Percentiles rank a stretch among this genome's conserved stretches.
These are phyloP conservation scores for Plasmopara viticola DNA, from an alignment of 352 stramenopile genomes.

Conservation along the genomic window DNA sequence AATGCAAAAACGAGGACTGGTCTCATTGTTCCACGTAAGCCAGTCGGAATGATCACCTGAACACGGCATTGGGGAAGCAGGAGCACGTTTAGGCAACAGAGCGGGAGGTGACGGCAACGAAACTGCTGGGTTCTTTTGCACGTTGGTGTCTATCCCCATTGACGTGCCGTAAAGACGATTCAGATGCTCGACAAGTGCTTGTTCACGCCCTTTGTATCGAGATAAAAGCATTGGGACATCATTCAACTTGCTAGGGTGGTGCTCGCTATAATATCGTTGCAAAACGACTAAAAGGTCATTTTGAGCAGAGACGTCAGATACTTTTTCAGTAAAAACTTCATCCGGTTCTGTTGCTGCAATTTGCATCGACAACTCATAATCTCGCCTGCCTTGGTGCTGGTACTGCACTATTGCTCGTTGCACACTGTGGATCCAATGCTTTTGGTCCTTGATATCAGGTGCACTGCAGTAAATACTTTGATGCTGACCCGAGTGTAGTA, in stretches of 20 bases:
- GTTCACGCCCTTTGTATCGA: conserved; percentile 43
- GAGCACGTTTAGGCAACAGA: conserved; percentile 6
- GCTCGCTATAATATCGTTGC: conserved; percentile 46
- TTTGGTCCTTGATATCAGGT: conserved; percentile 50
- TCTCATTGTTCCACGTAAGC: conserved; percentile 35
- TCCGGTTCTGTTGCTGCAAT: conserved; percentile 21
- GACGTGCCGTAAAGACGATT: conserved; percentile 61
- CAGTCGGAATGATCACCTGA: conserved; percentile 16
- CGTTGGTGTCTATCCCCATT: conserved; percentile 26
- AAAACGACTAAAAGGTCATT: conserved; percentile 32
- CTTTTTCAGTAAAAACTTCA: conserved; percentile 1
- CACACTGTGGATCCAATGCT: conserved; percentile 55
- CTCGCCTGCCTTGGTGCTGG: conserved; percentile 13
- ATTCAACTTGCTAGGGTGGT: conserved; percentile 53
- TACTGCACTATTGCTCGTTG: conserved; percentile 38
- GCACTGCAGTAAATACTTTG: conserved; percentile 68
- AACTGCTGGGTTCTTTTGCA: conserved; percentile 27
- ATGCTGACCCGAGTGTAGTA: conserved; percentile 46
- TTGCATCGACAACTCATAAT: conserved; percentile 16
- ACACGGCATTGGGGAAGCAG: conserved; percentile 26
- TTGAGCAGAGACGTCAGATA: conserved; percentile 11
- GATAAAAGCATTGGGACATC: conserved; percentile 53
- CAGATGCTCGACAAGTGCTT: conserved; percentile 48
- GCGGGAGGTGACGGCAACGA: conserved; percentile 1
- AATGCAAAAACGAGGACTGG: conserved; percentile 31